Evolutionary conservation across 1,139 yeast species (phyloP), one percentile per base, ranked within the genome.

Genomic region (Eremothecium coryli): DNA sequence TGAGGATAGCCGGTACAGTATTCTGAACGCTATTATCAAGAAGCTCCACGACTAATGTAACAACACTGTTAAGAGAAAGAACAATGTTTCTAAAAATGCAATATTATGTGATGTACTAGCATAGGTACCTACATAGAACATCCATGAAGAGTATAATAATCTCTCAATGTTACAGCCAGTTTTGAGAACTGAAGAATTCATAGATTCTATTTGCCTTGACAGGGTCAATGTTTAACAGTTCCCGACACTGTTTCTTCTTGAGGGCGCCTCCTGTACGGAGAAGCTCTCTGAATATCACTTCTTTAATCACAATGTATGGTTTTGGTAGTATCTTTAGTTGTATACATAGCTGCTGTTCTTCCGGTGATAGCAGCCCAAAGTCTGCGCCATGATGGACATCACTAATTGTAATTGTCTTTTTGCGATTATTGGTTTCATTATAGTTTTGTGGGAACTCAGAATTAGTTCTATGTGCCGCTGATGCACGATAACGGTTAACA

Each of bases 281-380:
- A 18, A 93, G 75, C 54, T 88, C 96, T 48, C 93, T 73, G 67
- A 90, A 85, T 38, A 90, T 61, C n/a, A 86, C 78, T 54, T 85
- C 94, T 54, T 90, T 90, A 44, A 90, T 84, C 2, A 94, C 95
- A 44, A 93, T 64, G 53, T 88, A 90, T 2, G 97, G 95, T 55
- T 90, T 90, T 9, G 99, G 98, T 41, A 82, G 62, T 9, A 93
- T 79, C 44, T 94, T 74, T 42, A 90, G 66, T 32, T 78, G 82
- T 4, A 88, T 70, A 61, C 98, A 93, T 29, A 93, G 61, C 40
- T 74, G 76, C 54, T 81, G 90, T 56, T 90, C 99, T 42, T 82
- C 95, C 17, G 76, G 73, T 2, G 93, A 80, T 37, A 90, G 63
- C 38, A 90, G 62, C 32, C 84, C 88, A 44, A 72, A 82, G 54